Base-by-base conservation (phyloP, 805 yeast genomes). In the Metschnikowia lunata region DNA sequence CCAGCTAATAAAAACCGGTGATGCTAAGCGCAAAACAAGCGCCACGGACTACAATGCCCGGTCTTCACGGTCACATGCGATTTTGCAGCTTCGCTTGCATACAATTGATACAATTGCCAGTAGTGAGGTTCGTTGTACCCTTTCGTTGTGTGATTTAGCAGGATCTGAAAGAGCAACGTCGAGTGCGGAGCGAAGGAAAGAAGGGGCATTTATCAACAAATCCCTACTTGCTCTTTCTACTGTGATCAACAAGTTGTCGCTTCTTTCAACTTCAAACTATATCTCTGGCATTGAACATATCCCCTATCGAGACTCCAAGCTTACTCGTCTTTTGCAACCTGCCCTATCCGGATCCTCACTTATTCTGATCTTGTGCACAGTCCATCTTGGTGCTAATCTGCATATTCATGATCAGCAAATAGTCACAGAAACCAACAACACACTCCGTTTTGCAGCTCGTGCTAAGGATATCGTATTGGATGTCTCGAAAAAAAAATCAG, bases 141-240 rank as follows among this genome's bases (percentile, higher is more conserved):
- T 91, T 29, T 87, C 91, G 30, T 72, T 91, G 44, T 91, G 98
- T 69, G 99, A 91, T 66, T 75, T 91, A 57, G 99, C 99, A 0
- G 99, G 99, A 27, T 85, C 96, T n/a, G 99, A 91, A 64, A 76
- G 85, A 41, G 79, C 83, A 2, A 72, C 86, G 0, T 66, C 79
- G 9, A 82, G 83, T 55, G 64, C 71, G 1, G 97, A 88, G 58
- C 75, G 98, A 55, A 71, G 97, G 43, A 88, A 89, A 62, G 99
- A 91, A 67, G 99, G 98, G 18, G 79, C 97, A 0, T 93, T 74
- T 59, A 91, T 91, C 60, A 91, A 91, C 69, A 89, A 89, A 61
- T 90, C 97, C 0, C 73, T 91, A 34, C 71, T 91, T 41, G 95
- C 98, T 0, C 74, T 91, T 40, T 89, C 97, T 6, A 87, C 96